A percentile compares a stretch with the other conserved stretches of the same genome.
Conservation (phyloP, 805 yeast genomes). For the Candida manassasensis region DNA sequence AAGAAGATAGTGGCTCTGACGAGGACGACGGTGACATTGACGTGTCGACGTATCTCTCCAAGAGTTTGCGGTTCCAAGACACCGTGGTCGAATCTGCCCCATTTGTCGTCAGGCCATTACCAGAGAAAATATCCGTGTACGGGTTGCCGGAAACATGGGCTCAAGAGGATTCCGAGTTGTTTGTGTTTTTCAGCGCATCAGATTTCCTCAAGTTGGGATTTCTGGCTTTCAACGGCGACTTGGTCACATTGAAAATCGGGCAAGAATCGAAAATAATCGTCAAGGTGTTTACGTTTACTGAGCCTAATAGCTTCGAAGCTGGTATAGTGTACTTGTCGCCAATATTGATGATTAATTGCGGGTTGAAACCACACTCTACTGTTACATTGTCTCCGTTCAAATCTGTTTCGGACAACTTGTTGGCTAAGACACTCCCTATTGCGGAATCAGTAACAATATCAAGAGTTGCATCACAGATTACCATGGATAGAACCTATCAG, state of each 20-base stretch:
- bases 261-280: slow-evolving; percentile 21
- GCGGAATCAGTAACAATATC: slow-evolving; percentile 66
- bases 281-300: slow-evolving; percentile 55
- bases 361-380: slow-evolving; percentile 20
- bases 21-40: slow-evolving; percentile 9
- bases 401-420: slow-evolving; percentile 10
- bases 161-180: slow-evolving; percentile 36
- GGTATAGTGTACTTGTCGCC: slow-evolving; percentile 59
- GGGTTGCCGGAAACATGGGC: slow-evolving; percentile 18
- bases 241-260: slow-evolving; percentile 33
- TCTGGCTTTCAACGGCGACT: slow-evolving; percentile 68
- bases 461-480: slow-evolving; percentile 62
- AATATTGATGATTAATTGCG: slow-evolving; percentile 47
- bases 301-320: slow-evolving; percentile 47
- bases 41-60: slow-evolving; percentile 28
- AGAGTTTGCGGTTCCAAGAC: slow-evolving; percentile 20
- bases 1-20: slow-evolving; percentile 7
- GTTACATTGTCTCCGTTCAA: slow-evolving; percentile 18
- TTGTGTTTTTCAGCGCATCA: slow-evolving; percentile 38
- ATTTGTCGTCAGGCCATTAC: slow-evolving; percentile 26
- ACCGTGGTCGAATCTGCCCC: slow-evolving; percentile 4
- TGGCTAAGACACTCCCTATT: slow-evolving; percentile 33
- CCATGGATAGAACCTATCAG: slow-evolving; percentile 62
- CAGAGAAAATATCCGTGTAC: slow-evolving; percentile 21
- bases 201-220: slow-evolving; percentile 48